Conservation (phyloP, 2,329 filamentous ascomycete species). For the Lachnum nothofagi region DNA sequence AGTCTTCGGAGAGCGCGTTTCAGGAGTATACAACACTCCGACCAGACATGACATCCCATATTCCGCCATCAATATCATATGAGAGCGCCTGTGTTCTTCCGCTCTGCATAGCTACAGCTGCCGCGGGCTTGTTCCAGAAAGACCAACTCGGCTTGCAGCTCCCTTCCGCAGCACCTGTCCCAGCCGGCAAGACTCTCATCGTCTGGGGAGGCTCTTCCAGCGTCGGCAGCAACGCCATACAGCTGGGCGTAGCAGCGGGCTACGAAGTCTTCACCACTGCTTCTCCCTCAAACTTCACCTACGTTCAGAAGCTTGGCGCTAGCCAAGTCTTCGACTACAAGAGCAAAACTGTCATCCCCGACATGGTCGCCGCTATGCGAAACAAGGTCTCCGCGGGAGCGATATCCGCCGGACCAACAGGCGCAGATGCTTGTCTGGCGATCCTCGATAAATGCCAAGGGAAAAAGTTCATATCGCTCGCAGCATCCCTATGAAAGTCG, state of each 20-base stretch:
- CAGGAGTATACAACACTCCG: background rate
- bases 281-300: conserved; percentile 41
- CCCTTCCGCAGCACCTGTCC: background rate
- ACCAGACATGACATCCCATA: background rate
- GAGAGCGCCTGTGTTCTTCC: conserved; percentile 29
- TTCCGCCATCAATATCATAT: conserved; percentile 27
- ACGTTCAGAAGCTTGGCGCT: conserved; percentile 32
- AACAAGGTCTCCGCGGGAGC: background rate
- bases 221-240: conserved; percentile 43
- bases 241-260: conserved; percentile 39
- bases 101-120: conserved; percentile 30
- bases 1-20: background rate
- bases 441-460: background rate
- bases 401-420: background rate
- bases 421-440: background rate
- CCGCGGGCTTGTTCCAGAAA: conserved; percentile 8
- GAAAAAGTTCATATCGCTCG: background rate
- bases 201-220: conserved; percentile 47
- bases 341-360: conserved; percentile 33
- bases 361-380: background rate
- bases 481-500: background rate
- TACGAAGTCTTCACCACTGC: conserved; percentile 38
- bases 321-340: conserved; percentile 42
- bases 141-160: conserved; percentile 1
- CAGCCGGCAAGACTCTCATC: conserved; percentile 32